Percentiles rank a stretch among this genome's conserved stretches.
These are phyloP conservation scores for Papiliotrema nemorosa DNA, from an alignment of 1,284 basidiomycete species.

Conservation along the genomic window DNA sequence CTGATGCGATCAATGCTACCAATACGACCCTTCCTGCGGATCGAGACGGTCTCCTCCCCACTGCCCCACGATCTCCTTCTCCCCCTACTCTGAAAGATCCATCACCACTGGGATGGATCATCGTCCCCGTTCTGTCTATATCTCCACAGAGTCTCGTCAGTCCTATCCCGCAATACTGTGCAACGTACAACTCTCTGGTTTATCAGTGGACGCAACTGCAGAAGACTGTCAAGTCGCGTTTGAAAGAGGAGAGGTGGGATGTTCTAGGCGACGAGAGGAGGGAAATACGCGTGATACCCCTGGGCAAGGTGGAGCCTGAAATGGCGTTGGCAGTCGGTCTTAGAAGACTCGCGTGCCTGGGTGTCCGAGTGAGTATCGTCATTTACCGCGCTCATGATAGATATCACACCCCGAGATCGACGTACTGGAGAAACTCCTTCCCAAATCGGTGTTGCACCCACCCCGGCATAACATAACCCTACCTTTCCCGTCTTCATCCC, in stretches of 20 bases:
- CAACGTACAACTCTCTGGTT: constrained; percentile 43
- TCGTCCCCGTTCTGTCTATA: constrained; percentile 38
- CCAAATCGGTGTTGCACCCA: constrained; percentile 33
- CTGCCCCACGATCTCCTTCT: constrained; percentile 22
- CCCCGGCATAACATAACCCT: constrained; percentile 38
- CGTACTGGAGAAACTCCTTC: constrained; percentile 24
- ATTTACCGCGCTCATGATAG: constrained; percentile 3
- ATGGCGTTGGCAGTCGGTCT: constrained; percentile 65
- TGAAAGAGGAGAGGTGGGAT: constrained; percentile 12
- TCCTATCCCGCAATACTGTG: constrained; percentile 39
- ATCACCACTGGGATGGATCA: constrained; percentile 26
- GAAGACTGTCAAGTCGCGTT: constrained; percentile 19
- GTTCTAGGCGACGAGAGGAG: constrained; percentile 18
- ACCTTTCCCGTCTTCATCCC: constrained; percentile 48
- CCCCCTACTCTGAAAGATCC: neutral
- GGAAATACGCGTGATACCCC: constrained; percentile 59
- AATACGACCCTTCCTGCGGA: neutral
- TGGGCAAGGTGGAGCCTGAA: constrained; percentile 66
- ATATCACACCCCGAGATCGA: constrained; percentile 28
- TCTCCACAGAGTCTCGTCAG: constrained; percentile 36
- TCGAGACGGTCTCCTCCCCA: constrained; percentile 21
- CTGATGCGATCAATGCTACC: constrained; percentile 37
- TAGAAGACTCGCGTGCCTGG: constrained; percentile 65
- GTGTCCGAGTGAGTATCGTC: constrained; percentile 55
- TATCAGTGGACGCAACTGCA: constrained; percentile 32